phyloP scores from a whole-genome alignment of 2,329 filamentous ascomycete species.

The Paraconiothyrium brasiliense region DNA sequence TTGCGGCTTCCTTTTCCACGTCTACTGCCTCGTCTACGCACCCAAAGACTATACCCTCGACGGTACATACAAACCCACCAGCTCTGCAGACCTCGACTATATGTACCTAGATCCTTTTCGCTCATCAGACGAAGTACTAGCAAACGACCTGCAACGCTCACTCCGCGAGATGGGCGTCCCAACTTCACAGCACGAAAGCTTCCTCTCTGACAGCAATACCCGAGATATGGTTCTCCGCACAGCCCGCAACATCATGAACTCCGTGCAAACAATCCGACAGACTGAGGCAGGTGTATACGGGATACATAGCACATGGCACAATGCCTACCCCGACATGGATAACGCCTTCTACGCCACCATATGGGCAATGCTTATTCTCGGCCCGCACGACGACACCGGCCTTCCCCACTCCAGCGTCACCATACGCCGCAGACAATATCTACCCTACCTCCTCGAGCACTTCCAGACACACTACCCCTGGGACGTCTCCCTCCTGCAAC shows the following conservation, averaged over 20 bases:
- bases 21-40: constrained; percentile 79
- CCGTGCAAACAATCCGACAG: constrained; percentile 64
- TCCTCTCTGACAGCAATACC: constrained; percentile 71
- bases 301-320: constrained; percentile 37
- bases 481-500: constrained; percentile 76
- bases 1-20: constrained; percentile 84
- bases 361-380: constrained; percentile 69
- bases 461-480: constrained; percentile 73
- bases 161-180: constrained; percentile 64
- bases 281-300: constrained; percentile 31
- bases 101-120: constrained; percentile 90
- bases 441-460: constrained; percentile 71
- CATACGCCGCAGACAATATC: constrained; percentile 61
- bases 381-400: constrained; percentile 38
- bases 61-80: constrained; percentile 46
- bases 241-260: constrained; percentile 81
- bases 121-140: constrained; percentile 71
- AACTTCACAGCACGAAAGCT: constrained; percentile 54
- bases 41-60: constrained; percentile 64
- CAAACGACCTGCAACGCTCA: constrained; percentile 66
- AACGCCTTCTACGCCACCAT: constrained; percentile 75
- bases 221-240: constrained; percentile 77
- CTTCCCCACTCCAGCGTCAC: constrained; percentile 29
- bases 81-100: constrained; percentile 46
- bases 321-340: constrained; percentile 59